These are phyloP conservation scores for Podospora bellae-mahoneyi DNA, from an alignment of 495 filamentous ascomycete genomes.

Conservation along the genomic window DNA sequence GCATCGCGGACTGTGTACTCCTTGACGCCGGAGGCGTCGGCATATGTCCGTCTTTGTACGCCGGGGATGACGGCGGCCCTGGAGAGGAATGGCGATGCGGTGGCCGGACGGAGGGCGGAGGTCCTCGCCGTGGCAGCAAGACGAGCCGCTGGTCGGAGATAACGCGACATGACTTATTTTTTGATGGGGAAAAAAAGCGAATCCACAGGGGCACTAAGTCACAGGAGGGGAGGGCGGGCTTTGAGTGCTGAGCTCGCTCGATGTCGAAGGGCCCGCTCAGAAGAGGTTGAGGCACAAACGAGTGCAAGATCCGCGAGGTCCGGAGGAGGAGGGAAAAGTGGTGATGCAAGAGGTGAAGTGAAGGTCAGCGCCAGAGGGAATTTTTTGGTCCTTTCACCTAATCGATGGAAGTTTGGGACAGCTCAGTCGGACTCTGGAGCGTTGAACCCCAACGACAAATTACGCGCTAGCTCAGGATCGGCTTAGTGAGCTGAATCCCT, in stretches of 20 bases:
- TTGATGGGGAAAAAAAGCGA: slow-evolving; percentile 26
- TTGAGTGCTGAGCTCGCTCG: slow-evolving; percentile 9
- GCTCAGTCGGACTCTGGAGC: slow-evolving; percentile 28
- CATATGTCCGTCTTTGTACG: slow-evolving; percentile 51
- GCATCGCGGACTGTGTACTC: slow-evolving; percentile 96
- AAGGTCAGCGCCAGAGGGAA: slow-evolving; percentile 28
- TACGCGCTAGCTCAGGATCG: slow-evolving; percentile 24
- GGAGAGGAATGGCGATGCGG: slow-evolving; percentile 50
- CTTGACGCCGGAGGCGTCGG: slow-evolving; percentile 63
- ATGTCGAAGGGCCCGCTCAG: slow-evolving; percentile 14
- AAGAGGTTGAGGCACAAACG: slow-evolving; percentile 11
- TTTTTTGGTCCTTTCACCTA: slow-evolving; percentile 31
- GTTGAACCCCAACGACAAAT: slow-evolving; percentile 35
- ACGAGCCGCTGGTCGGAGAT: slow-evolving; percentile 77
- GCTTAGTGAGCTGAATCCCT: slow-evolving; percentile 25
- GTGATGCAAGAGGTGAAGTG: slow-evolving; percentile 13
- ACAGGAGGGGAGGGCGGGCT: background rate
- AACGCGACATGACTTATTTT: slow-evolving; percentile 54
- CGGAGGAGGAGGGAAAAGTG: slow-evolving; percentile 6
- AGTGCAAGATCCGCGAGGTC: slow-evolving; percentile 7
- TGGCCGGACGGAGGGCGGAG: slow-evolving; percentile 44
- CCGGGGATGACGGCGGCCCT: slow-evolving; percentile 38
- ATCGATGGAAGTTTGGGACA: slow-evolving; percentile 28
- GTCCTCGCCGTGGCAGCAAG: slow-evolving; percentile 63
- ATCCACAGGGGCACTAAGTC: slow-evolving; percentile 14